Base-by-base conservation (phyloP, 441 rosid genomes). In the Aleurites moluccanus region DNA sequence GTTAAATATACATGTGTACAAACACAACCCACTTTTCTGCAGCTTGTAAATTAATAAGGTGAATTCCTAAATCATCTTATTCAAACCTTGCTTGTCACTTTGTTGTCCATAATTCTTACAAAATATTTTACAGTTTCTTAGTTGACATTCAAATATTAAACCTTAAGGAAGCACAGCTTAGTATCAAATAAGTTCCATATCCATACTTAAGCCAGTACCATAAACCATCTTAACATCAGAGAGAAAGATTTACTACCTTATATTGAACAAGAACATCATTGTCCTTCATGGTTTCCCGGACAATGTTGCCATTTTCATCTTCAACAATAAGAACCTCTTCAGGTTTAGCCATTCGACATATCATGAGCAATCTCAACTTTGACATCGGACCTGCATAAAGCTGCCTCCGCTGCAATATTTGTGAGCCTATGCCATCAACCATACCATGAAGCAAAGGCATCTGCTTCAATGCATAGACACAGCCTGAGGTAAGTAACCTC, bases 241-340 rank as follows among this genome's bases (percentile, higher is more conserved):
- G 66, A 23, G 44, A 57, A 73, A 70, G 77, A 61, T 57, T 55
- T 55, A 69, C 73, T 75, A 94, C 99, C 98, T 97, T 97, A 70
- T 94, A 97, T 69, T 97, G 99, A 77, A 97, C 99, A 77, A 94
- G 99, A 78, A 97, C 98, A 87, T 97, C 99, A 74, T 97, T 94
- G 85, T 97, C 99, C 83, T 97, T 97, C 99, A 97, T 81, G 64
- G 99, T 97, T 90, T 92, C 99, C 69, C 98, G 98, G 64, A 94
- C 99, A 60, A 94, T 94, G 83, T 97, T 97, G 20, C 99, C 99
- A 84, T 97, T 97, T 86, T 97, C 99, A 90, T 97, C 99, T 89
- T 97, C 99, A 84, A 97, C 99, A 63, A 97, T 91, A 55, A 97
- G 82, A 79, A 97, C 99, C 83, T 97, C 99, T 81, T 97, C 99